phyloP scores from a whole-genome alignment of 768 basidiomycete species.

The Cyathus striatus region DNA sequence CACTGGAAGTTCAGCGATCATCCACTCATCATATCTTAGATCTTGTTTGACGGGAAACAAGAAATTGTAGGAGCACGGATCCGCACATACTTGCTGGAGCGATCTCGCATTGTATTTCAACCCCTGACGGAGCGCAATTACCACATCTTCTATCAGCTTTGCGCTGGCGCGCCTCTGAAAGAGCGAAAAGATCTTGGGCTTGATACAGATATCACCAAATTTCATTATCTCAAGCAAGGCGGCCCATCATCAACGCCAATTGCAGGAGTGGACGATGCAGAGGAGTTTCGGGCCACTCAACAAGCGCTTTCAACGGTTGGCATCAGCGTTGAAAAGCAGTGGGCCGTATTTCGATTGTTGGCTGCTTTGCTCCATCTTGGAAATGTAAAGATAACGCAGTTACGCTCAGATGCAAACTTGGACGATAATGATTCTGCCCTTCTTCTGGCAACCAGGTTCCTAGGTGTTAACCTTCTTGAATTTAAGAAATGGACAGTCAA shows the following conservation, averaged over 20 bases:
- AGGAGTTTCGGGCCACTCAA: conserved; percentile 92
- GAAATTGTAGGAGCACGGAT: conserved; percentile 99
- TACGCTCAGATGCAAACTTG: conserved; percentile 77
- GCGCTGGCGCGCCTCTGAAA: conserved; percentile 91
- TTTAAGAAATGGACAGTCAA: conserved; percentile 99
- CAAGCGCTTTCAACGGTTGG: conserved; percentile 95
- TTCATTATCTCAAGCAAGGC: conserved; percentile 91
- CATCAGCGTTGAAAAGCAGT: conserved; percentile 95
- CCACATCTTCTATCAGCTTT: conserved; percentile 99
- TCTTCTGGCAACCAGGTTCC: conserved; percentile 77
- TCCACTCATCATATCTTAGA: conserved; percentile 43
- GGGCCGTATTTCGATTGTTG: conserved; percentile 94
- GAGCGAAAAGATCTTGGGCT: conserved; percentile 94
- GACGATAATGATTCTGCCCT: conserved; percentile 82
- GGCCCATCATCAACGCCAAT: conserved; percentile 86
- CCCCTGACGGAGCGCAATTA: conserved; percentile 97
- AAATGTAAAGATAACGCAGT: conserved; percentile 86
- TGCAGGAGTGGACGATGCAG: conserved; percentile 88
- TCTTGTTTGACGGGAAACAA: conserved; percentile 92
- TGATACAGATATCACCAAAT: conserved; percentile 79
- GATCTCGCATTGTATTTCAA: conserved; percentile 96
- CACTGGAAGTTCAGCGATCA: background rate
- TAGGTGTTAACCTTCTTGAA: conserved; percentile 85
- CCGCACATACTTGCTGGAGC: conserved; percentile 95
- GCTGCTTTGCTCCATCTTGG: conserved; percentile 96